Evolutionary conservation across 73 alveolate genomes (phyloP), one percentile per base, ranked within the genome.

Genomic region (Uronychia setigera): DNA sequence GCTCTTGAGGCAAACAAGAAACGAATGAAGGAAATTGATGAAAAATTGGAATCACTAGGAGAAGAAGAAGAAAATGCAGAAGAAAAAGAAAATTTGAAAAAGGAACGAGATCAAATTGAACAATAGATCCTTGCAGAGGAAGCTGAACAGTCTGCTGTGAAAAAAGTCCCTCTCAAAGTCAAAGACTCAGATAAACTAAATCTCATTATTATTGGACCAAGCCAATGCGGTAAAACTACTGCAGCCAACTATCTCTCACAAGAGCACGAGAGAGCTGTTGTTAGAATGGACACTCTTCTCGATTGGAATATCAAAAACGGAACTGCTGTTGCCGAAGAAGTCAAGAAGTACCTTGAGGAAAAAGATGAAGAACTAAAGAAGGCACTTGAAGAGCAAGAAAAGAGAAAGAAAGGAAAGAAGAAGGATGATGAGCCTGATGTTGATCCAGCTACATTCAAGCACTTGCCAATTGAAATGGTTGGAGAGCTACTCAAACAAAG

Each of bases 171-270:
- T 33, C 80, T 82, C 30, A 76, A 57, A 46, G 95, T 97, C n/a
- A 95, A 96, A 59, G 93, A 93, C 86, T 83, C 87, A 59, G 99
- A 97, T 83, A 96, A 95, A 78, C 94, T 95, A 1, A 94, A 93
- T 81, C 81, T 98, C 46, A 92, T 98, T 13, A 81, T 98, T 75
- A 76, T 96, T 28, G 99, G 99, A 0, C 98, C 98, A 0, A 97
- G 94, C 57, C 90, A 96, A 81, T 85, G 96, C 78, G 99, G 99
- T 29, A 98, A 98, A 87, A 97, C 99, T 35, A 85, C 98, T 14
- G 92, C 93, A 34, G 98, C 99, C 31, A 82, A 96, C 78, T 94
- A 92, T 93, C 94, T 97, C 76, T 96, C 97, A 78, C 86, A 97
- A 84, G 96, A 92, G 34, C 99, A 98, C 77, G 94, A 93, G 80